phyloP scores from a whole-genome alignment of 176 grass and related monocot genomes.

The Hyparrhenia diplandra region DNA sequence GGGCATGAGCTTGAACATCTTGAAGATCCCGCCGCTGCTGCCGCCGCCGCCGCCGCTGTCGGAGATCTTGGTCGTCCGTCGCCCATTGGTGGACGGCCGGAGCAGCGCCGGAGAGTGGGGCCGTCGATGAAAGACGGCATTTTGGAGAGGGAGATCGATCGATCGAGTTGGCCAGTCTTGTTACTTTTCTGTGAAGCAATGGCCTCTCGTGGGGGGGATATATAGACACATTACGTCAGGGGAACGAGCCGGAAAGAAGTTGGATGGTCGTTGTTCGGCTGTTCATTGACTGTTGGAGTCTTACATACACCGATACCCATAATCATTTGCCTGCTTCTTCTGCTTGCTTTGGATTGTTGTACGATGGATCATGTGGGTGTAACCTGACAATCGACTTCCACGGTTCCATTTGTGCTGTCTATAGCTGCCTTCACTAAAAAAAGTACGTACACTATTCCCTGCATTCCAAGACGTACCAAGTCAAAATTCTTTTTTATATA shows the following conservation, averaged over 20 bases:
- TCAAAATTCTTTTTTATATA: neutral
- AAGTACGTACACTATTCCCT: neutral
- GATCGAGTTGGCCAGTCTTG: neutral
- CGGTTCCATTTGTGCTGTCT: neutral
- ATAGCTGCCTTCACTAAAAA: neutral
- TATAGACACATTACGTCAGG: constrained; percentile 23
- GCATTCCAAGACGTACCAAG: neutral
- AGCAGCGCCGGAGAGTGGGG: constrained; percentile 57
- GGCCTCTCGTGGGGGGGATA: constrained; percentile 28
- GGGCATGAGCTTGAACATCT: constrained; percentile 92
- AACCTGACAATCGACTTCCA: neutral
- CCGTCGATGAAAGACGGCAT: constrained; percentile 76
- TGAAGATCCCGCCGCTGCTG: constrained; percentile 49
- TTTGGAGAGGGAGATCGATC: constrained; percentile 23
- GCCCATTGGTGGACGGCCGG: constrained; percentile 50
- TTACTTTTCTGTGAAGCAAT: constrained; percentile 41
- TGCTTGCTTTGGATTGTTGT: neutral
- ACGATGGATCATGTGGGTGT: neutral
- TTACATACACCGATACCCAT: neutral
- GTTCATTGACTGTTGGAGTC: constrained; percentile 2
- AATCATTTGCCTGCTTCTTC: neutral
- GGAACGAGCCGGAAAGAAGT: neutral
- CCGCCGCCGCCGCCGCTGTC: neutral
- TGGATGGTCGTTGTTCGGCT: constrained; percentile 37
- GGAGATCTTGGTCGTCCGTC: constrained; percentile 42